Evolutionary conservation across 176 grass and related monocot species (phyloP).

Genomic region (maize (Zea mays)): Zm-B73-REFERENCE-NAM-5.0 NC_050104.1:143549001-143549500

Average conservation of each 20-base stretch:
- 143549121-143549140: neutral
- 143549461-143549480: neutral
- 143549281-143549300: neutral
- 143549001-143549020: neutral
- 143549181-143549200: neutral
- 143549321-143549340: neutral
- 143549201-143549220: neutral
- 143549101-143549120: neutral
- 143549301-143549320: neutral
- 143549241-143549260: neutral
- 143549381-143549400: neutral
- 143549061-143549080: neutral
- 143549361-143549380: neutral
- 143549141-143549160: neutral
- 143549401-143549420: neutral
- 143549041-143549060: neutral
- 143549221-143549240: neutral
- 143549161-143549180: neutral
- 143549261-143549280: neutral
- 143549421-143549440: neutral
- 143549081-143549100: neutral
- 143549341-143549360: neutral
- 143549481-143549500: neutral
- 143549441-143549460: neutral
- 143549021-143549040: conserved; percentile 22